Base-by-base conservation (phyloP, 371 early-diverging fungal species). In the Mucor indicus region DNA sequence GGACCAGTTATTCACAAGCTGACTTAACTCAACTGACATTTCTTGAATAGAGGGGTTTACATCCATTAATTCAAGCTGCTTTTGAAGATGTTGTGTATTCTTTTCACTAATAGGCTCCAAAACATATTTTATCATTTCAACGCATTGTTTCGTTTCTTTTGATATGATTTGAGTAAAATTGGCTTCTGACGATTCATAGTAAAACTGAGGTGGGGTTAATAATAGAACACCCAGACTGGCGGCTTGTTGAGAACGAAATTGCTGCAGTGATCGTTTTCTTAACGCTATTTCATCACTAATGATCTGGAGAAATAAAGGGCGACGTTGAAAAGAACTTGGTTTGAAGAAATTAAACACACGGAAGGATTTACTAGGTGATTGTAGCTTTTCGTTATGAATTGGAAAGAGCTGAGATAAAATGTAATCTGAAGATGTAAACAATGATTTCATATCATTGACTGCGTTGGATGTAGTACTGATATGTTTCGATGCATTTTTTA, bases 151-250 rank as follows among this genome's bases (percentile, higher is more conserved):
- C 6, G 38, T 43, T 20, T 51, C 58, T 35, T 23, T 36, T 15
- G 41, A 38, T 30, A 35, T 53, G 20, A 5, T 12, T 23, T 10
- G 16, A 2, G 24, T 32, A 25, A 45, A 40, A 12, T 52, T 45
- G 6, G 2, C 29, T 19, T 38, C 20, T 17, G 11, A 4, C 1
- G 29, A 27, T 27, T 20, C 38, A 3, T 24, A 30, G 7, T 35
- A 20, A 21, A 71, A 61, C 32, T 60, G 53, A 32, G 70, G 69
- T 1, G 64, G 51, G 17, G 55, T 56, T 27, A 67, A 53, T 15
- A 80, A 53, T 8, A 80, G 55, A 19, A 81, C 44, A 7, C 90
- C 90, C 19, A 90, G 67, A 36, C 72, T 77, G 15, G 72, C 79
- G 0, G 89, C 86, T 35, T 87, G 81, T 21, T 75, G 65, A 17